Percentiles rank a stretch among this genome's conserved stretches.
phyloP scores from a whole-genome alignment of 2,329 filamentous ascomycete genomes.

The Fusarium sp. region DNA sequence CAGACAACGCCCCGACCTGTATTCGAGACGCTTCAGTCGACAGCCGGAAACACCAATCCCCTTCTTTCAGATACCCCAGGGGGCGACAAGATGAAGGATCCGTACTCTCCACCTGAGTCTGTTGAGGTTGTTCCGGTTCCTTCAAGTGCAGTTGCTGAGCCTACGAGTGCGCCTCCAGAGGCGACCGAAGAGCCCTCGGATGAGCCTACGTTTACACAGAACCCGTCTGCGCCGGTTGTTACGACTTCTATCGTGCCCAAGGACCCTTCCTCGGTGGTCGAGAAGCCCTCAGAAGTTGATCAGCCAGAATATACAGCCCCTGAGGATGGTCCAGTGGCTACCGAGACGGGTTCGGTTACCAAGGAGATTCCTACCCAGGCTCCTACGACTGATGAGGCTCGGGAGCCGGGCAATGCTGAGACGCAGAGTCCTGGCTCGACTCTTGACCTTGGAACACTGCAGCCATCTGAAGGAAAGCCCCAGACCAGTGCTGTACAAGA shows the following conservation, averaged over 20 bases:
- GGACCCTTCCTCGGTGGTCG: constrained; percentile 17
- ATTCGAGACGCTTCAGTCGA: constrained; percentile 41
- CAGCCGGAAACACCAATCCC: constrained; percentile 28
- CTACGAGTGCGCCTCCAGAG: constrained; percentile 15
- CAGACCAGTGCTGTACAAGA: constrained; percentile 20
- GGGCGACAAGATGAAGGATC: constrained; percentile 14
- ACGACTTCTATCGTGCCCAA: constrained; percentile 36
- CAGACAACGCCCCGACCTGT: constrained; percentile 40
- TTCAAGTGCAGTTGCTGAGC: constrained; percentile 2
- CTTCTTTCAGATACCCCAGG: constrained; percentile 17
- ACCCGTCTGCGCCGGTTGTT: constrained; percentile 27
- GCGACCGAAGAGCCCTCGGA: constrained; percentile 19
- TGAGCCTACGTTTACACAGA: constrained; percentile 25
- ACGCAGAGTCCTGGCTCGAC: constrained; percentile 27
- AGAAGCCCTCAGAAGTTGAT: constrained; percentile 7
- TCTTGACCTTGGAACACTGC: constrained; percentile 38
- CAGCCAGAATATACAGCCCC: constrained; percentile 13
- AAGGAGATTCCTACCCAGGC: constrained; percentile 9
- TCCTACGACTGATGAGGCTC: constrained; percentile 12
- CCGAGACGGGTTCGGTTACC: constrained; percentile 1
- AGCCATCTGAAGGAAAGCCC: constrained; percentile 21
- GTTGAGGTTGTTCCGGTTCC: constrained; percentile 37
- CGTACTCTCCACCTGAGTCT: constrained; percentile 16
- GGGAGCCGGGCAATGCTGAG: constrained; percentile 20
- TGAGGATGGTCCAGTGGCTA: not conserved